These are phyloP conservation scores for Phytophthora kernoviae DNA, from an alignment of 352 stramenopile species.

Conservation along the genomic window DNA sequence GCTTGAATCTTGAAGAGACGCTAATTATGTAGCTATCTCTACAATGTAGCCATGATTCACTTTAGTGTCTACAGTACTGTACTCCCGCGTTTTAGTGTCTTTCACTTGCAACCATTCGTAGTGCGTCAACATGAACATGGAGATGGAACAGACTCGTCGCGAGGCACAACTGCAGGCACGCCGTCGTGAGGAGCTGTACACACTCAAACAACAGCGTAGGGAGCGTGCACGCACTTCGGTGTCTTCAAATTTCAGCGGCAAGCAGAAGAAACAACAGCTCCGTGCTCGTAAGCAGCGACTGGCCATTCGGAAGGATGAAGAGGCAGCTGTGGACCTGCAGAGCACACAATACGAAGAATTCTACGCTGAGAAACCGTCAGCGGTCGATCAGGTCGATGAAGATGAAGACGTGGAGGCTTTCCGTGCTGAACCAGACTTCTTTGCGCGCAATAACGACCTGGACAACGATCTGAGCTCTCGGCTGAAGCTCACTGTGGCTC, in stretches of 20 bases:
- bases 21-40: constrained; percentile 2
- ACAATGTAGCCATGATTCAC: constrained; percentile 22
- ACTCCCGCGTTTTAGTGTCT: constrained; percentile 1
- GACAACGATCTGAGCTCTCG: constrained; percentile 66
- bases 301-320: constrained; percentile 63
- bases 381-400: constrained; percentile 25
- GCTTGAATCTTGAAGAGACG: constrained; percentile 48
- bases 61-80: constrained; percentile 17
- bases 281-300: constrained; percentile 83
- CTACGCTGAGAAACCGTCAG: constrained; percentile 37
- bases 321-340: constrained; percentile 56
- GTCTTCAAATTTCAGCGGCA: constrained; percentile 78
- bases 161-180: constrained; percentile 72
- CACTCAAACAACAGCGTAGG: constrained; percentile 82
- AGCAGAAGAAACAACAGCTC: constrained; percentile 88
- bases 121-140: constrained; percentile 15
- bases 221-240: constrained; percentile 64
- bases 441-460: constrained; percentile 68
- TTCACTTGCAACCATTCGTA: constrained; percentile 11
- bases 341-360: constrained; percentile 60
- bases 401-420: constrained; percentile 47
- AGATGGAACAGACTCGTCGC: constrained; percentile 58
- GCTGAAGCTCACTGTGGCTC: constrained; percentile 79
- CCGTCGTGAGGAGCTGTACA: constrained; percentile 76
- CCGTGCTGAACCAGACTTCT: constrained; percentile 62